phyloP scores from a whole-genome alignment of 1,139 yeast genomes.

The Hyphopichia buzzinii region DNA sequence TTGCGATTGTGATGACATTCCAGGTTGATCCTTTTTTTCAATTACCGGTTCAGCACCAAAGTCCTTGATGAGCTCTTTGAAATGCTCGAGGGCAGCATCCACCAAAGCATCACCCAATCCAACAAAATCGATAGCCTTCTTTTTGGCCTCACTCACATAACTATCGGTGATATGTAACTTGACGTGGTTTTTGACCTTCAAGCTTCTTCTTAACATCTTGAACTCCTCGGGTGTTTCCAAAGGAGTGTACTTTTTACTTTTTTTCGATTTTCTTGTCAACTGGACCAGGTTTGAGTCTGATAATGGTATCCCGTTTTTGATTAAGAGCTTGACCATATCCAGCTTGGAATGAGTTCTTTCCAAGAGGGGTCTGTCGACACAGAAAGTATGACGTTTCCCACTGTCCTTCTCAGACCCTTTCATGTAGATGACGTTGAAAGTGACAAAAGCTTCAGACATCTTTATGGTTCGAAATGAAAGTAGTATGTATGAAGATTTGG shows the following conservation, averaged over 20 bases:
- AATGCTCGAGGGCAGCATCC: slow-evolving; percentile 24
- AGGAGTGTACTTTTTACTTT: slow-evolving; percentile 37
- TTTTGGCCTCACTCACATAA: slow-evolving; percentile 7
- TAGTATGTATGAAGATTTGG: too few species aligned
- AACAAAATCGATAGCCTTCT: slow-evolving; percentile 17
- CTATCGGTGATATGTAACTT: slow-evolving; percentile 27
- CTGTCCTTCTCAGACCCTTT: not conserved
- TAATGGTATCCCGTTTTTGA: not conserved
- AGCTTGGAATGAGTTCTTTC: not conserved
- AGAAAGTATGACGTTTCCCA: not conserved
- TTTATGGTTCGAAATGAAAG: too few species aligned
- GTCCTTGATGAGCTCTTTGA: slow-evolving; percentile 18
- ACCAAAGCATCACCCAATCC: slow-evolving; percentile 23
- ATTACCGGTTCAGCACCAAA: slow-evolving; percentile 2
- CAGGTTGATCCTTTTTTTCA: slow-evolving; percentile 1
- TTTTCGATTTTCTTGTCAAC: slow-evolving; percentile 41
- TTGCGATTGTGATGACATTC: not conserved
- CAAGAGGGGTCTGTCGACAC: not conserved
- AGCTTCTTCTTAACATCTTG: slow-evolving; percentile 44
- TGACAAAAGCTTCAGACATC: not conserved
- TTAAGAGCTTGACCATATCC: not conserved
- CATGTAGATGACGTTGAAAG: not conserved
- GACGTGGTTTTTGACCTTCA: slow-evolving; percentile 42
- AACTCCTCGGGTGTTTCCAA: slow-evolving; percentile 43
- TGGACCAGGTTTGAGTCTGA: slow-evolving; percentile 6